These are phyloP conservation scores for Phoma sp. DNA, from an alignment of 2,329 filamentous ascomycete genomes.

Conservation along the genomic window DNA sequence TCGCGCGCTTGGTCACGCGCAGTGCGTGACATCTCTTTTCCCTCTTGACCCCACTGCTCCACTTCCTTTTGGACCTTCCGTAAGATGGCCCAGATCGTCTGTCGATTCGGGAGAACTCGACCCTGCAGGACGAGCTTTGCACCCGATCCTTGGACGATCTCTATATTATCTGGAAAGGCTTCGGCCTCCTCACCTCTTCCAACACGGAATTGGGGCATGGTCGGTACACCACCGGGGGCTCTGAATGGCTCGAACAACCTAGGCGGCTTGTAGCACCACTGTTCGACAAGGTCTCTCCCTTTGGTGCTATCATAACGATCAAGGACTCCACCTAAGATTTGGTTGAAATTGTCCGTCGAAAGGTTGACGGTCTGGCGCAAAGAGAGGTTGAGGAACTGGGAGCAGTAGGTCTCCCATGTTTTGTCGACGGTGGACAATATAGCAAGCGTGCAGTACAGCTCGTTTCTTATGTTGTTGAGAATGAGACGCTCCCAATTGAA, in stretches of 20 bases:
- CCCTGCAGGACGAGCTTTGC: constrained; percentile 37
- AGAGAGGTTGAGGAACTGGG: constrained; percentile 38
- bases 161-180: constrained; percentile 37
- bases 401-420: constrained; percentile 38
- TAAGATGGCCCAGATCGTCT: constrained; percentile 43
- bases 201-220: constrained; percentile 37
- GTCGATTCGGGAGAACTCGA: constrained; percentile 39
- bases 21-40: constrained; percentile 18
- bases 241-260: constrained; percentile 32
- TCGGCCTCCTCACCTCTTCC: constrained; percentile 33
- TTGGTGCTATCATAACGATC: constrained; percentile 55
- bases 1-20: constrained; percentile 30
- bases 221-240: constrained; percentile 43
- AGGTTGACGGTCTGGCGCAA: constrained; percentile 35
- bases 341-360: constrained; percentile 56
- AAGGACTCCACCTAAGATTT: constrained; percentile 61
- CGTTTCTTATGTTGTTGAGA: constrained; percentile 30
- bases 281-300: constrained; percentile 57
- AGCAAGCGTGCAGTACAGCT: constrained; percentile 40
- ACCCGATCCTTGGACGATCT: constrained; percentile 37
- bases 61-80: constrained; percentile 43
- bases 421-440: constrained; percentile 39
- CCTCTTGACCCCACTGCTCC: constrained; percentile 23
- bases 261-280: constrained; percentile 50
- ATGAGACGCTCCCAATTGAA: constrained; percentile 41